Evolutionary conservation across 2,329 filamentous ascomycete genomes (phyloP), one percentile per base, ranked within the genome.

Genomic region (Plenodomus tracheiphilus): DNA sequence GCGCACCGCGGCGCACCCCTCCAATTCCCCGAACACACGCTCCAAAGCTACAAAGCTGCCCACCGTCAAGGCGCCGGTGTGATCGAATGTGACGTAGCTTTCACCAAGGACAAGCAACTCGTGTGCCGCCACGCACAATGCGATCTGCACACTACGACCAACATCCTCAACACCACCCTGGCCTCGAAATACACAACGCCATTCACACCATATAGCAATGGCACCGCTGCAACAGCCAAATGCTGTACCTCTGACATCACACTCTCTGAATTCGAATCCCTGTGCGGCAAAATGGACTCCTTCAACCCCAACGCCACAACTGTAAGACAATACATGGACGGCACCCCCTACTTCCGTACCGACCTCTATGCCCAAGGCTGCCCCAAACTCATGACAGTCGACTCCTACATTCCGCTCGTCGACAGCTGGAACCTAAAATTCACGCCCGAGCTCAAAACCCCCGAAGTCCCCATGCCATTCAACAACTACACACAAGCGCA

Each of bases 221-320:
- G 65, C 6, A 61, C 70, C 4, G 62, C 75, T 1, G 86, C 86
- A 1, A 77, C 74, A 15, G 86, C 85, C 11, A 82, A 81, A 56
- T 89, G 86, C 77, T 89, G 86, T 77, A 88, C 86, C 2, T 84
- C 80, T 59, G 87, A 89, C 64, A 82, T 89, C 62, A 88, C 86
- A 1, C 73, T 86, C 30, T 77, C 77, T 39, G 87, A 89, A 71
- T 88, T 83, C 77, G 82, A 84, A 70, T 75, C 79, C 4, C 80
- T 89, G 4, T 89, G 86, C 72, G 81, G 80, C 62, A 88, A 88
- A 73, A 88, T 70, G 63, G 72, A 77, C 53, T 81, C 78, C 43
- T 71, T 87, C 84, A 86, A 89, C 62, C 81, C 81, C 41, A 78
- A 74, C 39, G 85, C 84, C 28, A 80, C 80, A 17, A 88, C 79